Percentiles rank a stretch among this genome's conserved stretches.
Evolutionary conservation across 208 protist genomes (phyloP).

Genomic region (Zelonia costaricensis): DNA sequence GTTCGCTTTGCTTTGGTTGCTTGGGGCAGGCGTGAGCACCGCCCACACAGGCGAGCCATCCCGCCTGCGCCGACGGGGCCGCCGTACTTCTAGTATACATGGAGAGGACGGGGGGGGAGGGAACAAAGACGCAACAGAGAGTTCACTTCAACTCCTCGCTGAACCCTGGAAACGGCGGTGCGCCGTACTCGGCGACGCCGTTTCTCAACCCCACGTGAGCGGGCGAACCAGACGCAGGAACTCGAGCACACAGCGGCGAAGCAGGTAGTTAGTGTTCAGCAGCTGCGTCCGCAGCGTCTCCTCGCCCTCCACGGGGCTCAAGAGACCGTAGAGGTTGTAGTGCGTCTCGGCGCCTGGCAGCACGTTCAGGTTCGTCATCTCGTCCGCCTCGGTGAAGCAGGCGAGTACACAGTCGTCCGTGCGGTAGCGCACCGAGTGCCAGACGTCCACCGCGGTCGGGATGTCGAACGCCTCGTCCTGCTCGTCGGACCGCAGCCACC

Average conservation of each 20-base stretch:
- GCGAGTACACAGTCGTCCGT: conserved; percentile 62
- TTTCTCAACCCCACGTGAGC: conserved; percentile 85
- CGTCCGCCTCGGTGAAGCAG: conserved; percentile 56
- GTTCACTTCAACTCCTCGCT: too few relatives aligned
- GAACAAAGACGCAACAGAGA: too few relatives aligned
- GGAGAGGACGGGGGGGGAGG: too few relatives aligned
- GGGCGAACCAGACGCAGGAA: conserved; percentile 80
- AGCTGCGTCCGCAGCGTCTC: conserved; percentile 57
- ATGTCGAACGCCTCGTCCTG: conserved; percentile 50
- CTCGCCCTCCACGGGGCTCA: conserved; percentile 53
- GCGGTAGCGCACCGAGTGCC: conserved; percentile 82
- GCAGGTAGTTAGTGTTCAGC: conserved; percentile 79
- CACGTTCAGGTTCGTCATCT: conserved; percentile 57
- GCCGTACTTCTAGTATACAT: too few relatives aligned
- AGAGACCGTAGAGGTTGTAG: conserved; percentile 78
- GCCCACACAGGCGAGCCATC: too few relatives aligned
- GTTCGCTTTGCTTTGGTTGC: too few relatives aligned
- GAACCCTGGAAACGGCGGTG: too few relatives aligned
- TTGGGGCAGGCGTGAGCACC: too few relatives aligned
- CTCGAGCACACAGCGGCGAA: conserved; percentile 79
- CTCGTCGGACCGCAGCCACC: conserved; percentile 29
- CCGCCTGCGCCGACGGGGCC: too few relatives aligned
- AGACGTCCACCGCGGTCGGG: conserved; percentile 33
- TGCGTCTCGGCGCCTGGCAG: conserved; percentile 69
- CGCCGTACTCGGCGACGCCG: too few relatives aligned